Conservation (phyloP, 352 stramenopile species). For the Globisporangium alternatum region DNA sequence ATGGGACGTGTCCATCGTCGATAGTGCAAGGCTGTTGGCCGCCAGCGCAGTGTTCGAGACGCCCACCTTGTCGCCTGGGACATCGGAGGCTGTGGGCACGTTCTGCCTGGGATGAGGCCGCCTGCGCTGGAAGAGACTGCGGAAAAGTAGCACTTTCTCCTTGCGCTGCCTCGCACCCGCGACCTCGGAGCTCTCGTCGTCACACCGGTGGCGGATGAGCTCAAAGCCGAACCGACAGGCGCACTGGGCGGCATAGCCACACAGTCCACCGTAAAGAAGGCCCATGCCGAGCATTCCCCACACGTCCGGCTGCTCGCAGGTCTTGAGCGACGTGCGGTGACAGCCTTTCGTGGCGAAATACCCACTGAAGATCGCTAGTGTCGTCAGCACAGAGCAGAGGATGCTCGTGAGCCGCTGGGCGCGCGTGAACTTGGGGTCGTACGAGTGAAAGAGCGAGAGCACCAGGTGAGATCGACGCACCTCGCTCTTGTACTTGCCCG, state of each 20-base stretch:
- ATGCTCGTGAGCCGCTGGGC: conserved; percentile 49
- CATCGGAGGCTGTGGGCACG: not conserved
- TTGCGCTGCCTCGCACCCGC: conserved; percentile 60
- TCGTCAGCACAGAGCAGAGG: conserved; percentile 37
- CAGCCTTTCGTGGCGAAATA: conserved; percentile 61
- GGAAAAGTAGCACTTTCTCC: conserved; percentile 73
- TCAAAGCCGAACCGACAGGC: conserved; percentile 41
- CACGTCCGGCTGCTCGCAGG: conserved; percentile 49
- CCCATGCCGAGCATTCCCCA: conserved; percentile 46
- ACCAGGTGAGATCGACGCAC: conserved; percentile 39
- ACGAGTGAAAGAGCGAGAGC: conserved; percentile 44
- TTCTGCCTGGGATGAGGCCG: not conserved
- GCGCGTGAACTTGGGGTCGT: conserved; percentile 62
- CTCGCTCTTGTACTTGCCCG: conserved; percentile 49
- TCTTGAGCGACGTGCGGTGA: conserved; percentile 52
- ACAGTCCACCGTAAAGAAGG: conserved; percentile 52
- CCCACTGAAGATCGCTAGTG: conserved; percentile 42
- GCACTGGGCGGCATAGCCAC: conserved; percentile 41
- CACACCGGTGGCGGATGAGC: conserved; percentile 54
- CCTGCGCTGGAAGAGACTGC: conserved; percentile 26
- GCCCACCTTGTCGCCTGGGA: conserved; percentile 1
- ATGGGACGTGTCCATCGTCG: conserved; percentile 44
- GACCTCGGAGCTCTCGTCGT: conserved; percentile 59
- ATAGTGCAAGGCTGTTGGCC: conserved; percentile 12
- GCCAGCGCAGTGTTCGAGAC: not conserved